These are phyloP conservation scores for Terfezia boudieri DNA, from an alignment of 495 filamentous ascomycete genomes.

Conservation along the genomic window DNA sequence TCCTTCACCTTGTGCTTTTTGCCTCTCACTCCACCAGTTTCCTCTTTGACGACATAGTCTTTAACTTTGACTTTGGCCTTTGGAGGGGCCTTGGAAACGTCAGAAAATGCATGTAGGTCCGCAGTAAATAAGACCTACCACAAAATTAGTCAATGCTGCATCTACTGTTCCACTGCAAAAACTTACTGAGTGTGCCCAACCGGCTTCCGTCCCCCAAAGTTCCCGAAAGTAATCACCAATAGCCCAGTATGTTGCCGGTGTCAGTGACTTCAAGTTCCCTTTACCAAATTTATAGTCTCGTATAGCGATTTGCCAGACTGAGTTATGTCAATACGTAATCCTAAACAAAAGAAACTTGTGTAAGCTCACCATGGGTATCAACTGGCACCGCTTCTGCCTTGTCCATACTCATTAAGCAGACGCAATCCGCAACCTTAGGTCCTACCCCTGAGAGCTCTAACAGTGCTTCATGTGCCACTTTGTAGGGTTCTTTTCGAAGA, in stretches of 20 bases:
- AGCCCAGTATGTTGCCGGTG: conserved; percentile 68
- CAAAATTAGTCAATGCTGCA: background rate
- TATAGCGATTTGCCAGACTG: conserved; percentile 93
- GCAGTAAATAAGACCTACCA: conserved; percentile 62
- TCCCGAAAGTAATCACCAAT: conserved; percentile 74
- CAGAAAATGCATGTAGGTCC: conserved; percentile 68
- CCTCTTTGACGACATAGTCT: background rate
- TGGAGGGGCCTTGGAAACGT: conserved; percentile 8
- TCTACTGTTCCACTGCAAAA: background rate
- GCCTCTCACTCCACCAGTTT: background rate
- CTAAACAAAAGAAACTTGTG: background rate
- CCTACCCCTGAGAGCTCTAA: conserved; percentile 67
- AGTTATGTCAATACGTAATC: conserved; percentile 1
- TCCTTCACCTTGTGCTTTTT: background rate
- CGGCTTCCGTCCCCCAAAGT: conserved; percentile 83
- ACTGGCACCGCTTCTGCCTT: conserved; percentile 90
- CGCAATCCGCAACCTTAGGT: conserved; percentile 91
- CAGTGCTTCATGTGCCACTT: conserved; percentile 58
- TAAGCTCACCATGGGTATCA: conserved; percentile 59
- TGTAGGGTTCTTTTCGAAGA: conserved; percentile 47
- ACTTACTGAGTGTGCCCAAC: conserved; percentile 74
- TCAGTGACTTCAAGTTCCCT: conserved; percentile 62
- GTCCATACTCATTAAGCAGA: conserved; percentile 90
- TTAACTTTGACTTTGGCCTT: background rate
- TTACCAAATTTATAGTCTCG: conserved; percentile 86